Conservation (phyloP, 495 filamentous ascomycete genomes). For the Podospora appendiculata region DNA sequence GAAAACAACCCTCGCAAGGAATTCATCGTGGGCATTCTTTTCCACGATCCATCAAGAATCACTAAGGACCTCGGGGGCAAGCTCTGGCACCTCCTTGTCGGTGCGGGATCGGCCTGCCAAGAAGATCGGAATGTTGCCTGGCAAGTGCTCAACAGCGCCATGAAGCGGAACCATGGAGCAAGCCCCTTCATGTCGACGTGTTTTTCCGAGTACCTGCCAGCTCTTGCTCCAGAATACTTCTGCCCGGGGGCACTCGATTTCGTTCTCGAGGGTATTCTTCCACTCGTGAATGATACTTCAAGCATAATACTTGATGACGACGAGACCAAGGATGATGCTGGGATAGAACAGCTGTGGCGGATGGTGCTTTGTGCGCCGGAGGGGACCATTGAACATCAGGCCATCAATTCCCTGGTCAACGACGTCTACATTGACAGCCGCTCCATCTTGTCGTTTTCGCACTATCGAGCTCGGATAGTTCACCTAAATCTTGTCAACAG, state of each 20-base stretch:
- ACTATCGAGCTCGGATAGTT: slow-evolving; percentile 45
- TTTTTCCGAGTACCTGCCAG: slow-evolving; percentile 57
- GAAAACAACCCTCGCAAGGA: slow-evolving; percentile 47
- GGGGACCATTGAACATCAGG: slow-evolving; percentile 59
- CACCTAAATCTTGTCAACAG: slow-evolving; percentile 71
- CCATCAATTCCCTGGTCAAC: slow-evolving; percentile 59
- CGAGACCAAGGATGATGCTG: slow-evolving; percentile 35
- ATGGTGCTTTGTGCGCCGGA: slow-evolving; percentile 65
- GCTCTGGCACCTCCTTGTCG: slow-evolving; percentile 63
- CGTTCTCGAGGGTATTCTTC: slow-evolving; percentile 40
- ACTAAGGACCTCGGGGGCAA: slow-evolving; percentile 49
- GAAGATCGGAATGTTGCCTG: slow-evolving; percentile 56
- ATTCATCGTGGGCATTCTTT: slow-evolving; percentile 50
- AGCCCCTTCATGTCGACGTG: slow-evolving; percentile 63
- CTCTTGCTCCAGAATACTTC: slow-evolving; percentile 54
- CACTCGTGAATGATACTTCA: slow-evolving; percentile 28
- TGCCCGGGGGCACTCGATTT: slow-evolving; percentile 62
- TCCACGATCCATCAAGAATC: slow-evolving; percentile 52
- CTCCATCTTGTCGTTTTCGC: slow-evolving; percentile 33
- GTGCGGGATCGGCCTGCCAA: slow-evolving; percentile 45
- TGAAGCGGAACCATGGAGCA: slow-evolving; percentile 31
- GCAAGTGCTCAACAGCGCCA: slow-evolving; percentile 51
- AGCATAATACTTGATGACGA: slow-evolving; percentile 37
- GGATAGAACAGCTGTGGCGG: slow-evolving; percentile 75
- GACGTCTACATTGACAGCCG: slow-evolving; percentile 60